Evolutionary conservation across 331 rosid species (phyloP), one percentile per base, ranked within the genome.

Genomic region (Saraca asoca): DNA sequence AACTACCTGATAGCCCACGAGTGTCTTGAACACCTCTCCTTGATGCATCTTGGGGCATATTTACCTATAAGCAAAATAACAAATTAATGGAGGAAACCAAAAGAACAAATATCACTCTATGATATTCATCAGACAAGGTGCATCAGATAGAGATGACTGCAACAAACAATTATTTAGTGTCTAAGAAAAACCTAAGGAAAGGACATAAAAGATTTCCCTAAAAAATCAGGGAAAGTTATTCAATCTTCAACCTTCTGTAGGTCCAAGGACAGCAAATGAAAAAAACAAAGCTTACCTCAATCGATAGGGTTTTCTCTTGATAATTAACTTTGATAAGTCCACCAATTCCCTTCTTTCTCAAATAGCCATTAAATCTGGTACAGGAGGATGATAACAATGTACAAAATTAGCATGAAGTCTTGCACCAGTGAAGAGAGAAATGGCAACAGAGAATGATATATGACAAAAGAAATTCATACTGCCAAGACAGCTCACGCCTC

Each of bases 1-100:
- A 68, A 62, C 64, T 62, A 90, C 98, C 97, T 86, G 98, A 94
- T 66, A 93, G 95, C 68, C 98, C 97, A 64, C 87, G 69, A 10
- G 94, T 90, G 61, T 93, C 98, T 9, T 79, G 88, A 64, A 93
- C 95, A 39, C 87, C 70, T 71, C 68, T 81, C 72, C 87, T 82
- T 17, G 98, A 88, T 59, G 96, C 87, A 80, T 93, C 96, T 72
- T 93, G 98, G 66, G 98, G 98, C 96, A 93, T 85, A 69, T 90
- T 91, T 68, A 93, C 92, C 98, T 93, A 49, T 12, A 37, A 70
- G 74, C 58, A 44, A 60, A 63, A 50, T 4, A 51, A 31, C 46
- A 51, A 34, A 59, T 67, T 29, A 39, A 33, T 48, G n/a, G 58
- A 24, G 31, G 31, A 24, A 24, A 24, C 31, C 31, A 24, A 24